Conservation (phyloP, 2,329 filamentous ascomycete species). For the Tolypocladium paradoxum region DNA sequence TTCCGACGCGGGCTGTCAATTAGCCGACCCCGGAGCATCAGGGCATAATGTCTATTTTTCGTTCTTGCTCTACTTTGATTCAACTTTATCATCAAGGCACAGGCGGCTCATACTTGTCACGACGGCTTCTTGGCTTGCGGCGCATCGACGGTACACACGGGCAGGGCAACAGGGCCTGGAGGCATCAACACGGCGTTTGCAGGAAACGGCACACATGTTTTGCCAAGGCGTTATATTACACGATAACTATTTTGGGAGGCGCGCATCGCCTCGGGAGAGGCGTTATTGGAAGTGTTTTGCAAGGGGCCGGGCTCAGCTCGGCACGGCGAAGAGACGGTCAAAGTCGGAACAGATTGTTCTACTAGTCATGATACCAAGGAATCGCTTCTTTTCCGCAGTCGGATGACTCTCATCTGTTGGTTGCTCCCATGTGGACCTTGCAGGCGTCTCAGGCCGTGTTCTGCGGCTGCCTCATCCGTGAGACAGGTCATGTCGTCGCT, state of each 20-base stretch:
- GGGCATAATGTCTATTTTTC: slow-evolving; percentile 11
- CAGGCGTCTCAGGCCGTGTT: background rate
- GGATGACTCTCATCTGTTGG: background rate
- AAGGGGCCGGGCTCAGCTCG: background rate
- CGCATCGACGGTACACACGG: background rate
- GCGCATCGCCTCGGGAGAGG: background rate
- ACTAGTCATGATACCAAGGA: background rate
- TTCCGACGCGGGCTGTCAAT: slow-evolving; percentile 24
- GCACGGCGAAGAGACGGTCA: background rate
- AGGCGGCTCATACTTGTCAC: background rate
- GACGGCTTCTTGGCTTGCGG: background rate
- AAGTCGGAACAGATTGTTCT: background rate
- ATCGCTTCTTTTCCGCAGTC: background rate
- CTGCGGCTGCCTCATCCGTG: background rate
- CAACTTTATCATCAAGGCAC: background rate
- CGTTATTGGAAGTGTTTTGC: background rate
- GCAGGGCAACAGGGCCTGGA: background rate
- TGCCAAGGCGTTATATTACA: background rate
- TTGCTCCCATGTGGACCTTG: background rate
- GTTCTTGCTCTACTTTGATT: background rate
- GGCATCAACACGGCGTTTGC: background rate
- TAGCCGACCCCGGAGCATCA: slow-evolving; percentile 30
- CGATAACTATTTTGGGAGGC: background rate
- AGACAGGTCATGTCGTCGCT: slow-evolving; percentile 1
- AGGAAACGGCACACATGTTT: background rate